phyloP scores from a whole-genome alignment of 306 rosid genomes.

The Glycine tomentella region DNA sequence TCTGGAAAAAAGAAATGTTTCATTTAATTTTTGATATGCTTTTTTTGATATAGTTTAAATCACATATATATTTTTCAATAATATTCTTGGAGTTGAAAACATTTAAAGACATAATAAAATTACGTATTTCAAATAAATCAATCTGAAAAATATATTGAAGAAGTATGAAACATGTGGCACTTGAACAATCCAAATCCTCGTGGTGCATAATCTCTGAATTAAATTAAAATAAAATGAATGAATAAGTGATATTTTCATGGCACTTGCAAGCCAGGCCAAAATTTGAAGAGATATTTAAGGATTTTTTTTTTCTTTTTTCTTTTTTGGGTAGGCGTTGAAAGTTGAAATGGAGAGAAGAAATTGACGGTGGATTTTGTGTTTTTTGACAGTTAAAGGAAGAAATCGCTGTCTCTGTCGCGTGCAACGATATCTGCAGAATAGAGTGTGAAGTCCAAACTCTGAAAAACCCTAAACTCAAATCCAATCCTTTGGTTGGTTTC shows the following conservation, averaged over 20 bases:
- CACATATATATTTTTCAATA: not conserved
- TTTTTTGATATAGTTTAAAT: too few species aligned
- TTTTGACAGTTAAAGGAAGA: not conserved
- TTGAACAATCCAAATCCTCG: not conserved
- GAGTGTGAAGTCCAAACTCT: not conserved
- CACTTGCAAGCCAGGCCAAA: not conserved
- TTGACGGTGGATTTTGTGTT: slow-evolving; percentile 13
- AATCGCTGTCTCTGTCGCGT: not conserved
- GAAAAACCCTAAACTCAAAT: not conserved
- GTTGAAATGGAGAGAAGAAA: not conserved
- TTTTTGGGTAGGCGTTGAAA: not conserved
- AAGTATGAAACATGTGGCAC: not conserved
- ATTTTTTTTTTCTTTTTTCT: too few species aligned
- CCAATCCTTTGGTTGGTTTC: not conserved
- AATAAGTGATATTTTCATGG: not conserved
- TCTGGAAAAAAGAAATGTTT: too few species aligned
- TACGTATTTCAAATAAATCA: too few species aligned
- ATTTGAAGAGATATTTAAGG: not conserved
- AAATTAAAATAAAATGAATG: not conserved
- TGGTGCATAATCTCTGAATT: not conserved
- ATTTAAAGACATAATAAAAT: too few species aligned
- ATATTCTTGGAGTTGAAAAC: not conserved
- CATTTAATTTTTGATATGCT: too few species aligned
- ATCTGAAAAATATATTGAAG: not conserved
- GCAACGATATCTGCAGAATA: slow-evolving; percentile 9